Percentiles rank a stretch among this genome's conserved stretches.
phyloP scores from a whole-genome alignment of 176 grass and related monocot species.

The Carex myosuroides region DNA sequence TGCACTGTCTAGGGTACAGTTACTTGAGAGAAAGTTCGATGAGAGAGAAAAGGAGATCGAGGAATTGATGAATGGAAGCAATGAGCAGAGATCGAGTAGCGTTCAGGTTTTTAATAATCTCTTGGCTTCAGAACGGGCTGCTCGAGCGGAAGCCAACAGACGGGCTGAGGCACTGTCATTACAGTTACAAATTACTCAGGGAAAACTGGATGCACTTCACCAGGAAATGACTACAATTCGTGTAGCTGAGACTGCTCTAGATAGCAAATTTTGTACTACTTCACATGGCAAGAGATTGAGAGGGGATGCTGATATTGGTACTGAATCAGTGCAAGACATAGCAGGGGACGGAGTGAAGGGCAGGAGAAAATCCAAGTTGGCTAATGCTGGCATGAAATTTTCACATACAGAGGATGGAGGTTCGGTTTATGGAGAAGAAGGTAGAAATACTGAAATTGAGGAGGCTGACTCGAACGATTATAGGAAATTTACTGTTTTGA shows the following conservation, averaged over 20 bases:
- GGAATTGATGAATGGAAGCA: constrained; percentile 49
- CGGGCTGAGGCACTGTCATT: constrained; percentile 62
- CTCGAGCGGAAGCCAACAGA: constrained; percentile 56
- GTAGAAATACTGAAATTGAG: constrained; percentile 30
- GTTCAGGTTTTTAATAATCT: constrained; percentile 61
- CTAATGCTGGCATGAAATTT: constrained; percentile 31
- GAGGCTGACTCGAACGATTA: constrained; percentile 40
- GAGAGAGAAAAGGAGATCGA: constrained; percentile 72
- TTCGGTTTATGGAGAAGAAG: constrained; percentile 45
- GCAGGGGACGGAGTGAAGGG: constrained; percentile 38
- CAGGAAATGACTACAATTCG: constrained; percentile 70
- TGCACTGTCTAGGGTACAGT: constrained; percentile 40
- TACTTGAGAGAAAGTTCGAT: constrained; percentile 52
- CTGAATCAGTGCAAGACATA: constrained; percentile 44
- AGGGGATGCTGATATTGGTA: constrained; percentile 32
- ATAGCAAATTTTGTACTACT: constrained; percentile 43
- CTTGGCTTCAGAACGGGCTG: constrained; percentile 53
- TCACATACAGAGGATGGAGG: constrained; percentile 44
- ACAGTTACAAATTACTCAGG: constrained; percentile 67
- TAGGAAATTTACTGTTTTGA: constrained; percentile 47
- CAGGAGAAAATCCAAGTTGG: constrained; percentile 57
- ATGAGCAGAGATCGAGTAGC: constrained; percentile 67
- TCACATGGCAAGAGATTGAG: constrained; percentile 52
- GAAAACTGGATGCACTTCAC: constrained; percentile 75
- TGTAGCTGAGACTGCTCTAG: constrained; percentile 55